Evolutionary conservation across 257 asterid species (phyloP).

Genomic region (Linaria vulgaris): DNA sequence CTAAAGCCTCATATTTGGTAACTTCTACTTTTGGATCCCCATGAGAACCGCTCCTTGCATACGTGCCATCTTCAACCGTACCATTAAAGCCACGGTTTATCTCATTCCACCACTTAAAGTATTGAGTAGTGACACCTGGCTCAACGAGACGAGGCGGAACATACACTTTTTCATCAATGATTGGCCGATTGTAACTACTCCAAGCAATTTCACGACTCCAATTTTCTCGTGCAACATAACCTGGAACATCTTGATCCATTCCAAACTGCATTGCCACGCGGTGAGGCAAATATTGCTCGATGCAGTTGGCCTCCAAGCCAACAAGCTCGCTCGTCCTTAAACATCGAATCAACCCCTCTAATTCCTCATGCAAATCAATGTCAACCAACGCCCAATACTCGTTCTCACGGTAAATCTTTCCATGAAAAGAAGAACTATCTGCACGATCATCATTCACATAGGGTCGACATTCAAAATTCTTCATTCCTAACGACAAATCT

Average conservation of each 20-base stretch:
- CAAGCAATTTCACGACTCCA: slow-evolving; percentile 27
- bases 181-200: slow-evolving; percentile 26
- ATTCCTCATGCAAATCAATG: slow-evolving; percentile 14
- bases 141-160: slow-evolving; percentile 28
- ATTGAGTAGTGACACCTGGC: slow-evolving; percentile 30
- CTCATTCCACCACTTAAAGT: slow-evolving; percentile 37
- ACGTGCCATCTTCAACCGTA: no score
- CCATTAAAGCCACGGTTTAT: no score
- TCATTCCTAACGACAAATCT: background rate
- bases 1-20: no score
- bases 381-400: slow-evolving; percentile 17
- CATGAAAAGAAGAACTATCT: background rate
- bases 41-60: no score
- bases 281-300: slow-evolving; percentile 47
- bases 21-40: no score
- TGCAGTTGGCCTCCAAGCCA: slow-evolving; percentile 32
- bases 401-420: slow-evolving; percentile 17
- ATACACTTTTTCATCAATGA: slow-evolving; percentile 31
- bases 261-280: slow-evolving; percentile 55
- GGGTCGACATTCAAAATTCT: slow-evolving; percentile 35
- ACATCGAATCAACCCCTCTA: slow-evolving; percentile 24
- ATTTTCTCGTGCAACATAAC: slow-evolving; percentile 11
- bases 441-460: slow-evolving; percentile 13
- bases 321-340: slow-evolving; percentile 35
- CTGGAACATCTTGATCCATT: slow-evolving; percentile 47